Conservation (phyloP, 345 rosid species). For the Eucalyptus cloeziana region DNA sequence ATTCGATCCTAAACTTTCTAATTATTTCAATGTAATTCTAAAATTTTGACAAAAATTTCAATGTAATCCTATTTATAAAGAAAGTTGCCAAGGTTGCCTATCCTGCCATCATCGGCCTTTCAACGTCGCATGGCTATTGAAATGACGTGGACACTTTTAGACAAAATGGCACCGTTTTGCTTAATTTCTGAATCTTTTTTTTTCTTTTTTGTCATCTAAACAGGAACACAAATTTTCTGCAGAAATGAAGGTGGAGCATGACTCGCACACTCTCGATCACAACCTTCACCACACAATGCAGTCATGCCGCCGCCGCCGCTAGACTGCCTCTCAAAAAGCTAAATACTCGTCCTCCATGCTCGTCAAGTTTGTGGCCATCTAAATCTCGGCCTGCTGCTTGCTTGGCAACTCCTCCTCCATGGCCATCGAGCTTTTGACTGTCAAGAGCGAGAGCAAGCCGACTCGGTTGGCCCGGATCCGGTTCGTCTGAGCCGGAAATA, state of each 20-base stretch:
- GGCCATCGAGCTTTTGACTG: background rate
- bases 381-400: background rate
- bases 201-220: background rate
- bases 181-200: background rate
- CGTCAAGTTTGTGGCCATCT: background rate
- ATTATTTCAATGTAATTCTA: background rate
- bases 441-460: background rate
- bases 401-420: background rate
- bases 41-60: background rate
- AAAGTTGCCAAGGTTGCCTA: background rate
- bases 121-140: background rate
- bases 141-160: background rate
- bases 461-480: background rate
- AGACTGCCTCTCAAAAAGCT: background rate
- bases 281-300: background rate
- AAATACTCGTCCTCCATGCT: background rate
- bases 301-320: background rate
- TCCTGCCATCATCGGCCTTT: rapidly evolving
- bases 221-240: background rate
- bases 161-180: background rate
- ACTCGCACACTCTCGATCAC: background rate
- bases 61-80: background rate
- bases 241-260: background rate
- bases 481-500: background rate
- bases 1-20: background rate